Base-by-base conservation (phyloP, 2,329 filamentous ascomycete genomes). In the Scolecobasidium constrictum region DNA sequence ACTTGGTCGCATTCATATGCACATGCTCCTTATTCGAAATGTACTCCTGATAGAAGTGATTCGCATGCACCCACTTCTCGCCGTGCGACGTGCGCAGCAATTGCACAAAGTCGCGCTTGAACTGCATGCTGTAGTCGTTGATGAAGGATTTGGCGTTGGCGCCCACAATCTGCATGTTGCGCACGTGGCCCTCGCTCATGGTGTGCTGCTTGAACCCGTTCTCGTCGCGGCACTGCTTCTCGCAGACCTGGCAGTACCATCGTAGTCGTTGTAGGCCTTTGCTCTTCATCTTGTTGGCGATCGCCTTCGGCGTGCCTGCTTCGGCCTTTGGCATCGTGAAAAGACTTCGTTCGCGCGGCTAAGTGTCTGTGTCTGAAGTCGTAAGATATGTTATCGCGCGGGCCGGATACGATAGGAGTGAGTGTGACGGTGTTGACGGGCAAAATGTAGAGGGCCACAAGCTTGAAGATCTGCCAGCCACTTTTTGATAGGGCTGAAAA, bases 41-140 rank as follows among this genome's bases (percentile, higher is more conserved):
- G 54, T 94, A 92, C 56, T 88, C 81, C 59, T 96, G 86, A 63
- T 98, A 98, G 60, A 96, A 96, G 48, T 85, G 80, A 56, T 98
- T 98, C 40, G 88, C 77, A 23, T 88, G 75, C 1, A 96, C 79
- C 53, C 78, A 75, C 62, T 98, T 98, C 63, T 94, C 87, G 48
- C 87, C 86, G 55, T 98, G 92, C 0, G 81, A 77, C 0, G 88
- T 94, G 45, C 78, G 75, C 5, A 98, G 69, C 2, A 92, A 69
- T 45, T 77, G 69, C 1, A 93, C 49, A 53, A 94, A 94, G 56
- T 93, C 85, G 46, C 74, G 73, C 48, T 83, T 66, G 60, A 98
- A 98, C 51, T 94, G 77, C 47, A 75, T 76, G 60, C 77, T 85
- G 67, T 78, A 98, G 36, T 88, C 75, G 56, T 84, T 76, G 60